Conservation (phyloP, 192 early-diverging fungal genomes). For the Radiomyces spectabilis region DNA sequence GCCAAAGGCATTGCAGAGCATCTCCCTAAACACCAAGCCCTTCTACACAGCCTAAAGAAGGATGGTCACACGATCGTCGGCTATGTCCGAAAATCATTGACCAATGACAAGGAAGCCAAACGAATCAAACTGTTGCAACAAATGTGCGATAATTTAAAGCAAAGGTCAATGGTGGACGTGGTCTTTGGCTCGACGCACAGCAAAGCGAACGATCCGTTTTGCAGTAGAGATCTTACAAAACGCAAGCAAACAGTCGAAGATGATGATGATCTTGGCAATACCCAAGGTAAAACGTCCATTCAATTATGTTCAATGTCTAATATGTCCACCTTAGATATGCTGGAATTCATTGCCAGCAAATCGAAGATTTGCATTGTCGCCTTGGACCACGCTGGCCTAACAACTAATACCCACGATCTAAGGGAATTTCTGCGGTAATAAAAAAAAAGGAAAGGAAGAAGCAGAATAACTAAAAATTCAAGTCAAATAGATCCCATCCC, state of each 20-base stretch:
- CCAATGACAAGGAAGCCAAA: conserved; percentile 4
- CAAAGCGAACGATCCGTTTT: conserved; percentile 1
- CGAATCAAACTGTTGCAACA: conserved; percentile 1
- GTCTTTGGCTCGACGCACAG: conserved; percentile 7
- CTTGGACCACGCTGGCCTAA: conserved; percentile 11
- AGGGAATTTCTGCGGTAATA: conserved; percentile 8
- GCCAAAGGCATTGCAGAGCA: no score
- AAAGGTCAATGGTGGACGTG: conserved; percentile 3
- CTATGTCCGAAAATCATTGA: conserved; percentile 5
- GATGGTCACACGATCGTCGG: conserved; percentile 8
- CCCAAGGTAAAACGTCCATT: conserved; percentile 4
- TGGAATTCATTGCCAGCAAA: background rate
- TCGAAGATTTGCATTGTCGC: conserved; percentile 2
- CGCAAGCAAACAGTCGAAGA: conserved; percentile 3
- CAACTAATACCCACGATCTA: conserved; percentile 10
- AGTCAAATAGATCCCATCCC: conserved; percentile 8
- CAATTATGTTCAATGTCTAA: background rate
- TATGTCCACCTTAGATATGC: conserved; percentile 5
- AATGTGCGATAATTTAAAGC: conserved; percentile 10
- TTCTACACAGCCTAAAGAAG: conserved; percentile 5
- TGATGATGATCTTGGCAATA: conserved; percentile 9
- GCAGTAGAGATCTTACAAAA: background rate
- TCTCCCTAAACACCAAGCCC: conserved; percentile 12
- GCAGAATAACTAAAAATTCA: background rate
- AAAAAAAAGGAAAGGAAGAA: conserved; percentile 3